Conservation (phyloP, 2,329 filamentous ascomycete species). For the Diatrype stigma region DNA sequence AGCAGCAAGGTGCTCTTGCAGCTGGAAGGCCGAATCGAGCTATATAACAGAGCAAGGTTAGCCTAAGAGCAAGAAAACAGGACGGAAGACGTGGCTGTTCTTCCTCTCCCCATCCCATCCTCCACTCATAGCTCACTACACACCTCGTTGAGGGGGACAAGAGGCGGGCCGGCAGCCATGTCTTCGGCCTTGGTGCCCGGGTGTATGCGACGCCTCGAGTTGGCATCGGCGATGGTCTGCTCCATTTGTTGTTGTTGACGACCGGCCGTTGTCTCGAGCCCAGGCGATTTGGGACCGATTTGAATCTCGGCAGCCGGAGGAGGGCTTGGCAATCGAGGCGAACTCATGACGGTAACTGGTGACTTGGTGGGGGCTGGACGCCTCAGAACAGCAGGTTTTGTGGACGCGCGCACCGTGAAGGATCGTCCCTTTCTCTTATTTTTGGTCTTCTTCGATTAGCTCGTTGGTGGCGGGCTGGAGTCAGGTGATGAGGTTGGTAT, state of each 20-base stretch:
- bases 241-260: conserved; percentile 60
- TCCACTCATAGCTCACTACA: no score
- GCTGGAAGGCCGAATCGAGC: conserved; percentile 95
- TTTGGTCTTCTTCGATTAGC: neutral
- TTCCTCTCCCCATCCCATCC: no score
- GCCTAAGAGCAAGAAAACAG: no score
- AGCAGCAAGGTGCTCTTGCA: conserved; percentile 94
- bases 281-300: conserved; percentile 73
- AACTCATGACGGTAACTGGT: conserved; percentile 47
- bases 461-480: no score
- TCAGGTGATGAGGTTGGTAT: no score
- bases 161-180: conserved; percentile 86
- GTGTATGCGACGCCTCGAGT: conserved; percentile 78
- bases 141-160: conserved; percentile 82
- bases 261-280: conserved; percentile 38
- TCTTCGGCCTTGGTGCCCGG: conserved; percentile 88
- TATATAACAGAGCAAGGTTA: no score
- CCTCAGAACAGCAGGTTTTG: neutral
- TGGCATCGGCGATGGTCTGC: conserved; percentile 63
- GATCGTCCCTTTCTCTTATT: neutral
- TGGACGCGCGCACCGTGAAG: neutral
- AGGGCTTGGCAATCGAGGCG: conserved; percentile 88
- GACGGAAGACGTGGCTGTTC: no score
- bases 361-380: neutral
- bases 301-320: conserved; percentile 94